These are phyloP conservation scores for Pholiota microspora DNA, from an alignment of 768 basidiomycete genomes.

Conservation along the genomic window DNA sequence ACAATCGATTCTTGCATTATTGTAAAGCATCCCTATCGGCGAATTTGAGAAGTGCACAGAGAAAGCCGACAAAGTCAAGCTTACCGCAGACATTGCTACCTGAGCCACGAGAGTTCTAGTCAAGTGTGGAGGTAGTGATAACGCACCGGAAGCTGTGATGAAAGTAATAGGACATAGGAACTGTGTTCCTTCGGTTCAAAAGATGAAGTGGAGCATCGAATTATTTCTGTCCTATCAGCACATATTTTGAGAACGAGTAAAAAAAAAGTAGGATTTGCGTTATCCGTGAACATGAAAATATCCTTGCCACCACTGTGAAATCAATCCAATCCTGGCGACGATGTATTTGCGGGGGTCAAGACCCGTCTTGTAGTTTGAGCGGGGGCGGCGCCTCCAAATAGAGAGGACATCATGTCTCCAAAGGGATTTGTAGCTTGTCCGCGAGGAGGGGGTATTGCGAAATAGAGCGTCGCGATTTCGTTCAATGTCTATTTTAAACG, in stretches of 20 bases:
- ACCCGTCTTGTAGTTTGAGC: constrained; percentile 37
- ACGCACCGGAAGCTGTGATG: no score
- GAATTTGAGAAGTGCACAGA: no score
- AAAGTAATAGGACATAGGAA: no score
- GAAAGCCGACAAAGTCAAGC: not conserved
- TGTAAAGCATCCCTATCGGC: no score
- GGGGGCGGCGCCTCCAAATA: constrained; percentile 73
- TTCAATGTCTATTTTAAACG: constrained; percentile 48
- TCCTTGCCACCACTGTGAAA: constrained; percentile 1
- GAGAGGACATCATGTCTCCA: constrained; percentile 83
- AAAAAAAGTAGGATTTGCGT: not conserved
- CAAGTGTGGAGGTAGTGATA: no score
- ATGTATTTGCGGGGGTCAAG: constrained; percentile 40
- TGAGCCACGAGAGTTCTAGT: no score
- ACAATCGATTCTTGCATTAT: no score
- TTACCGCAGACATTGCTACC: not conserved
- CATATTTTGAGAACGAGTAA: not conserved
- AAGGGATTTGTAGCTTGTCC: constrained; percentile 74
- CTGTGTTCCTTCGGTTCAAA: not conserved
- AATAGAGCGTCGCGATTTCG: constrained; percentile 75
- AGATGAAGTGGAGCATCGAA: not conserved
- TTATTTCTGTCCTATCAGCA: not conserved
- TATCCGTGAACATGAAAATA: not conserved
- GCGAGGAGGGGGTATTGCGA: constrained; percentile 81
- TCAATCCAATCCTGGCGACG: constrained; percentile 46